Conservation (phyloP, 192 early-diverging fungal genomes). For the Mortierella claussenii region DNA sequence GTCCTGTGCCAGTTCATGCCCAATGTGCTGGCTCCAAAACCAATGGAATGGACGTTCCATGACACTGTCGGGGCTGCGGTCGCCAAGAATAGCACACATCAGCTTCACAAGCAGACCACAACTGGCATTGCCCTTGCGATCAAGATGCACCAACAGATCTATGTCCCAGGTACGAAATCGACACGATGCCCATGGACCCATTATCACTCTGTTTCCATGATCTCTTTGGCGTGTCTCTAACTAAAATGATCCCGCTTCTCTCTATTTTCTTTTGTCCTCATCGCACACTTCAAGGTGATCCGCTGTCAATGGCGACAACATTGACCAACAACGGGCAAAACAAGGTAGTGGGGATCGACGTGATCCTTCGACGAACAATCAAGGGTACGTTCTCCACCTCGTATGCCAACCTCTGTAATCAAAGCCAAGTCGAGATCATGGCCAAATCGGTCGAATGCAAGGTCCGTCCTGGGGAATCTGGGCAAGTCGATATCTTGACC, state of each 20-base stretch:
- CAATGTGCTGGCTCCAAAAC: slow-evolving; percentile 43
- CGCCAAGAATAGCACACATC: slow-evolving; percentile 33
- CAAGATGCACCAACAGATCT: slow-evolving; percentile 52
- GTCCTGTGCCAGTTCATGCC: slow-evolving; percentile 48
- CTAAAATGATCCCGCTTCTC: too few species aligned
- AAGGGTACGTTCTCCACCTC: slow-evolving; percentile 24
- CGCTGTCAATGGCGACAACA: slow-evolving; percentile 40
- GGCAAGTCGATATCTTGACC: slow-evolving; percentile 42
- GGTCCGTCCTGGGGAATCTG: slow-evolving; percentile 37
- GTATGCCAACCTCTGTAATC: slow-evolving; percentile 43
- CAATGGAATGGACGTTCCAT: slow-evolving; percentile 40
- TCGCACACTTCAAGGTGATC: slow-evolving; percentile 26
- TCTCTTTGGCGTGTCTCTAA: too few species aligned
- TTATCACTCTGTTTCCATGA: too few species aligned
- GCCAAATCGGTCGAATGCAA: slow-evolving; percentile 41
- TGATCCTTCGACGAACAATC: slow-evolving; percentile 37
- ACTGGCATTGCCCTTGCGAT: slow-evolving; percentile 30
- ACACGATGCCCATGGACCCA: too few species aligned
- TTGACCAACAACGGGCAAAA: slow-evolving; percentile 34
- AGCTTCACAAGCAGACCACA: slow-evolving; percentile 26
- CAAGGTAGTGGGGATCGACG: slow-evolving; percentile 38
- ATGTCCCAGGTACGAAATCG: slow-evolving; percentile 42
- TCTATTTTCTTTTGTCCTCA: too few species aligned
- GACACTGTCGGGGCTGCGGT: slow-evolving; percentile 15
- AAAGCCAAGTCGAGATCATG: slow-evolving; percentile 40